Evolutionary conservation across 129 eudicot genomes (phyloP), one percentile per base, ranked within the genome.

Genomic region (Ambrosia trifida): DNA sequence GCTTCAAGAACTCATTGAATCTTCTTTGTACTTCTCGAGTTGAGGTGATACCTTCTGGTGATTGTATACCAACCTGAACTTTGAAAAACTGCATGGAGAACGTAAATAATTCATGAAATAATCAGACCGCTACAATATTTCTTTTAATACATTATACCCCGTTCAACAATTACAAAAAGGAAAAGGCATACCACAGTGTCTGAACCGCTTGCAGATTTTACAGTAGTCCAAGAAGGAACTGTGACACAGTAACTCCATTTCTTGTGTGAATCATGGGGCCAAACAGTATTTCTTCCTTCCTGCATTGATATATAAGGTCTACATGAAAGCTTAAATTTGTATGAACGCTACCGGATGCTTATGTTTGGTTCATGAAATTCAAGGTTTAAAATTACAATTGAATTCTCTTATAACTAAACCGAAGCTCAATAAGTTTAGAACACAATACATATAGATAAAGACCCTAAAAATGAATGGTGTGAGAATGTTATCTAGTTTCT

Each of bases 231-330:
- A 54, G 98, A 86, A 81, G 98, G 98, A 78, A 92, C 71, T 12
- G 91, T 88, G 59, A 85, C 95, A 85, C 96, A 92, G 82, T 86
- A 92, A 81, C 95, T 88, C 96, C 98, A 92, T 73, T 92, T 87
- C 19, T 83, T 82, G 36, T 49, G 82, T 71, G 84, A 83, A 75
- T 85, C 89, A 76, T 81, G 95, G 36, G 96, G 98, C 98, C 98
- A 92, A 52, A 92, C 76, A 20, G 91, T 59, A 46, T 79, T 59
- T 51, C 76, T 74, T 28, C 96, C 98, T 64, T 86, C 86, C 98
- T 92, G 78, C 81, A 80, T 47, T 46, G 2, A 74, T 3, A 52
- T n/a, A 5, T 4, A 19, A n/a, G 3, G 10, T 69, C 7, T 3
- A 3, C 30, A 52, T 41, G 17, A 56, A 59, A 12, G 11, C 65